A percentile compares a stretch with the other conserved stretches of the same genome.
These are phyloP conservation scores for Oehlia diaphana DNA, from an alignment of 192 early-diverging fungal species.

Conservation along the genomic window DNA sequence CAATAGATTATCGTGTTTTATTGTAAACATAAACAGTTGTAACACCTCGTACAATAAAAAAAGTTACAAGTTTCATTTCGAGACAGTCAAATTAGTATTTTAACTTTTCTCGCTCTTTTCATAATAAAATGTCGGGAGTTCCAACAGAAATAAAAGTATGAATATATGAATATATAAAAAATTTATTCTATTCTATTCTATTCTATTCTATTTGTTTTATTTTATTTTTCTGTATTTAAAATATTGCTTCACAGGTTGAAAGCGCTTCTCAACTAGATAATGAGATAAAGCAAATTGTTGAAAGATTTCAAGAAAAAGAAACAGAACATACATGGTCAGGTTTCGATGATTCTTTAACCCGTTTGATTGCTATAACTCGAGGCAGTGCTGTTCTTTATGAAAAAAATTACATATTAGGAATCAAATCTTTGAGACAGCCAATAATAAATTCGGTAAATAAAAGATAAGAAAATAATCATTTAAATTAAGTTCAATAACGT, in stretches of 20 bases:
- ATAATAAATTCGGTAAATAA: constrained; percentile 55
- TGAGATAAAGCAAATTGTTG: constrained; percentile 38
- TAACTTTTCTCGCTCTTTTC: no score
- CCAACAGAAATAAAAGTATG: no score
- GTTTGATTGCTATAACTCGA: constrained; percentile 44
- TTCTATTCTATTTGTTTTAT: no score
- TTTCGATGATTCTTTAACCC: constrained; percentile 60
- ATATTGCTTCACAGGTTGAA: constrained; percentile 15
- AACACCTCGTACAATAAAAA: no score
- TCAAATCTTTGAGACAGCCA: constrained; percentile 50
- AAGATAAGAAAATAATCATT: not conserved
- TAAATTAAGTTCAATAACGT: not conserved
- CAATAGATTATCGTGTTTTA: no score
- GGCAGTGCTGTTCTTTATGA: constrained; percentile 45
- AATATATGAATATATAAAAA: no score
- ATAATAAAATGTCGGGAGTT: no score
- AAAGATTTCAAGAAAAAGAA: constrained; percentile 58
- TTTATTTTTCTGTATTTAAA: no score
- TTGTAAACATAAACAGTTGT: no score
- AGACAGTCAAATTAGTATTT: no score
- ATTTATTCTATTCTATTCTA: no score
- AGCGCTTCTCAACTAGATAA: constrained; percentile 35
- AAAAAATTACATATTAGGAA: constrained; percentile 40
- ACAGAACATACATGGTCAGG: constrained; percentile 69
- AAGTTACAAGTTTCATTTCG: no score